Evolutionary conservation across 306 rosid genomes (phyloP), one percentile per base, ranked within the genome.

Genomic region (Parietaria judaica): DNA sequence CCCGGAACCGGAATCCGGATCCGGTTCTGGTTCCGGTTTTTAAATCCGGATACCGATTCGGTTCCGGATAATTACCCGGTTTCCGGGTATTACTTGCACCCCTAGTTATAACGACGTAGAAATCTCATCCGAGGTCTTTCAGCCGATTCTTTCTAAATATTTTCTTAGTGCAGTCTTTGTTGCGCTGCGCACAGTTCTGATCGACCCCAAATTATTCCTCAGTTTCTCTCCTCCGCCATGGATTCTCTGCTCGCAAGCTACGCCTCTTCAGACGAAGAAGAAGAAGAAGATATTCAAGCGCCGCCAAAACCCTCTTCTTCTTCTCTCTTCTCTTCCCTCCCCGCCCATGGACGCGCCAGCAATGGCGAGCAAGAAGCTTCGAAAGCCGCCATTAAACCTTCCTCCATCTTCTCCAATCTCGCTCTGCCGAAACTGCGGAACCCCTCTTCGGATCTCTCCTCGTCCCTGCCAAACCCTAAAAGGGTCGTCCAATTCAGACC

Each of bases 211-310:
- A 3, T 1, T 49, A 4, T 49, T 16, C 13, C 36, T 54, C 37
- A 6, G 12, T 54, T 12, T 56, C 45, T 54, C 39, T 17, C 55
- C 5, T 14, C 49, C 52, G 14, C 48, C 11, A 91, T 92, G 99
- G 99, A 92, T 3, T 88, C 94, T 64, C 80, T 92, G 68, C 49
- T 86, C 10, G 94, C 95, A 4, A 88, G 47, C 70, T 92, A 92
- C 70, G 99, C 87, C 45, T 82, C 99, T 65, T 84, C 94, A 10
- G 94, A 84, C 66, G 96, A 88, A 37, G 96, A 92, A 47, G 74
- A 61, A 49, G 79, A 58, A 23, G 67, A 51, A 6, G 55, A 41
- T 14, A 73, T 17, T 5, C 50, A 51, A 23, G 57, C 51, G 1
- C 70, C 34, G 47, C 52, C 58, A 35, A 44, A 60, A 54, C 44